phyloP scores from a whole-genome alignment of 2,329 filamentous ascomycete genomes.

The Trichoderma koningiopsis region DNA sequence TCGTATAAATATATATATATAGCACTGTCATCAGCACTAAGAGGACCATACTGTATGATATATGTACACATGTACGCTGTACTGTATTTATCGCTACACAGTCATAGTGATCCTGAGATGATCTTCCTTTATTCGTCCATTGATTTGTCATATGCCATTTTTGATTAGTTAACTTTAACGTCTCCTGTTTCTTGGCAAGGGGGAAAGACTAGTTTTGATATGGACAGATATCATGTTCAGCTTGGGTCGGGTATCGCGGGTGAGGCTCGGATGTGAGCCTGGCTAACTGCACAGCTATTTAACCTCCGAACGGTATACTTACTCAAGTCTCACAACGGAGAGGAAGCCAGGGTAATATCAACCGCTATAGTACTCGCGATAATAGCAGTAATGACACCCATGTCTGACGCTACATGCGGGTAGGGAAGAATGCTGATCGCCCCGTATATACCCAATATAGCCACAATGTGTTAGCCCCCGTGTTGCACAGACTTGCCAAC shows the following conservation, averaged over 20 bases:
- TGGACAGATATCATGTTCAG: background rate
- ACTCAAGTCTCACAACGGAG: background rate
- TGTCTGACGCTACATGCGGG: background rate
- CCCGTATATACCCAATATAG: background rate
- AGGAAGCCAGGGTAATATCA: background rate
- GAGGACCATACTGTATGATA: background rate
- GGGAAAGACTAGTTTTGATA: background rate
- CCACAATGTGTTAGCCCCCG: background rate
- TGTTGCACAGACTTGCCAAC: background rate
- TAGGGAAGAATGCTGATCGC: background rate
- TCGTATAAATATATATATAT: background rate
- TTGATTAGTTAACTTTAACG: background rate
- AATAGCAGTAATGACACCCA: background rate
- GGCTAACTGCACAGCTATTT: background rate
- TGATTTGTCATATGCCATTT: background rate
- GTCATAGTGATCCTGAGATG: background rate
- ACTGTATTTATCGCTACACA: background rate
- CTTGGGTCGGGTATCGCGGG: background rate
- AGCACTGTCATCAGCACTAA: background rate
- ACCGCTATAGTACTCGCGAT: background rate
- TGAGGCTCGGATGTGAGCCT: background rate
- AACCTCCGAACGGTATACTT: background rate
- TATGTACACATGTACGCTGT: background rate
- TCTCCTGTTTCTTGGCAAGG: background rate
- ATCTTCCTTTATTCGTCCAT: background rate